phyloP scores from a whole-genome alignment of 202 grass and related monocot species.

The Cymbopogon flexuosus region DNA sequence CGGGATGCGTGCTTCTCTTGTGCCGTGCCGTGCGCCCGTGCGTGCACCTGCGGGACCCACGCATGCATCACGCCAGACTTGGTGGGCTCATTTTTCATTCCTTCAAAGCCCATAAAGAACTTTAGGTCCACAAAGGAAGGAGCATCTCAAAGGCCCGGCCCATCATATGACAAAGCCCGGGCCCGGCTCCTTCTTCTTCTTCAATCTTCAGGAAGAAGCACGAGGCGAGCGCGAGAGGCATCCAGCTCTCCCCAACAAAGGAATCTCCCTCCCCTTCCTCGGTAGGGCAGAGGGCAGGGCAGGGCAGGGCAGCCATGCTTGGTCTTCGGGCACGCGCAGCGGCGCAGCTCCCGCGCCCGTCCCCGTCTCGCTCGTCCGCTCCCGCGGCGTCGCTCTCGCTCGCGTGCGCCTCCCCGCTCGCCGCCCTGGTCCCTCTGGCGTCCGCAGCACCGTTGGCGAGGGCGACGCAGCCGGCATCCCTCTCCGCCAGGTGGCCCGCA shows the following conservation, averaged over 20 bases:
- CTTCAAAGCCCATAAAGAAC: background rate
- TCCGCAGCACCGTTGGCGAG: background rate
- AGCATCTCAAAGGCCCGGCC: background rate
- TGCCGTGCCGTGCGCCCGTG: background rate
- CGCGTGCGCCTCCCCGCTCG: constrained; percentile 23
- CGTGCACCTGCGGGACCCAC: background rate
- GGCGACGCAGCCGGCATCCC: background rate
- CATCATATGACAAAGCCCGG: background rate
- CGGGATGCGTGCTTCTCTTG: background rate
- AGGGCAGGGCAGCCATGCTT: constrained; percentile 21
- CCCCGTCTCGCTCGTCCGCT: background rate
- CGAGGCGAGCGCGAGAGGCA: background rate
- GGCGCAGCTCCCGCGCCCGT: constrained; percentile 29
- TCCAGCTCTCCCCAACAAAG: background rate
- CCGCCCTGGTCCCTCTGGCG: constrained; percentile 25
- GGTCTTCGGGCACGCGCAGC: constrained; percentile 33
- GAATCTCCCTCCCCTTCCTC: background rate
- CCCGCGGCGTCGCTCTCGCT: constrained; percentile 16
- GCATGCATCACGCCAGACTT: background rate
- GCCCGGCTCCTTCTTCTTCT: background rate
- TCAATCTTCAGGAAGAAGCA: background rate
- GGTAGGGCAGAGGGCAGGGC: no score
- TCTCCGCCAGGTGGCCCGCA: constrained; percentile 17
- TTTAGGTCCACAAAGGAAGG: background rate
- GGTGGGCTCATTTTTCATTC: background rate